Evolutionary conservation across 805 yeast genomes (phyloP).

Genomic region (Candida coleopterorum): DNA sequence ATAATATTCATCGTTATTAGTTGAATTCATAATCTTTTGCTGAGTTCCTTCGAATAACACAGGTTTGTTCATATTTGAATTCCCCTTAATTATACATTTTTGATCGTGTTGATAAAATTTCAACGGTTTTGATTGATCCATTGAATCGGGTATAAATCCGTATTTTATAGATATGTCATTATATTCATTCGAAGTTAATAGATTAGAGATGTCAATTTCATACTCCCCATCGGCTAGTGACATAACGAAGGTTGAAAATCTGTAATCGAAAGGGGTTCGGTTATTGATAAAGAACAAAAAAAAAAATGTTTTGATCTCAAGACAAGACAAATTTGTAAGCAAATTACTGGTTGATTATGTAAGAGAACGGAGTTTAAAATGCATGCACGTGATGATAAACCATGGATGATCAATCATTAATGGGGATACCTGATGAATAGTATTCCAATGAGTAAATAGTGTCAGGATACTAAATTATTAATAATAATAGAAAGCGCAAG

Average conservation of each 20-base stretch:
- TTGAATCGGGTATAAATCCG: conserved; percentile 37
- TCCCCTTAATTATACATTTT: conserved; percentile 29
- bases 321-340: neutral
- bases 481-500: no score
- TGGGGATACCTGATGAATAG: no score
- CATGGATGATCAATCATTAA: no score
- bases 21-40: conserved; percentile 15
- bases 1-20: conserved; percentile 26
- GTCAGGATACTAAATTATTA: no score
- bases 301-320: no score
- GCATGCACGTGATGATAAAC: no score
- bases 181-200: conserved; percentile 1
- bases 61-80: conserved; percentile 17
- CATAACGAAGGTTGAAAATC: conserved; percentile 14
- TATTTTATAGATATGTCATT: conserved; percentile 28
- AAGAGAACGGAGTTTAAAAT: no score
- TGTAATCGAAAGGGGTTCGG: neutral
- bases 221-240: conserved; percentile 40
- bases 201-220: conserved; percentile 30
- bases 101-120: conserved; percentile 30
- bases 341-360: neutral
- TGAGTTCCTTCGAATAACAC: conserved; percentile 38
- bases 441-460: no score
- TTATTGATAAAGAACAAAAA: neutral
- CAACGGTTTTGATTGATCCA: conserved; percentile 32